A percentile compares a stretch with the other conserved stretches of the same genome.
Conservation (phyloP, 2,329 filamentous ascomycete species). For the Rhynchosporium secalis region DNA sequence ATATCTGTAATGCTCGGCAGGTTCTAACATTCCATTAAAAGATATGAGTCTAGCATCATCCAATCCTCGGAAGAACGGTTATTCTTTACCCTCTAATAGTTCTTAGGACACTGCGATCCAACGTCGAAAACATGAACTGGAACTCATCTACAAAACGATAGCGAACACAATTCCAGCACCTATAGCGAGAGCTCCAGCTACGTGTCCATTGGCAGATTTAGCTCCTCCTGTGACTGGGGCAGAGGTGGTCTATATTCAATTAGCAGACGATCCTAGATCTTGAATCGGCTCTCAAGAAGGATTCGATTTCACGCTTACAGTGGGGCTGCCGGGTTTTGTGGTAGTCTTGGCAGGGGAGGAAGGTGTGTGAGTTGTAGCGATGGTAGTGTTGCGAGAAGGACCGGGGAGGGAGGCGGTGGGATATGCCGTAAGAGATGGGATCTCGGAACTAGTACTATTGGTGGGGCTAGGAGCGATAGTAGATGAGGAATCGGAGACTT, state of each 20-base stretch:
- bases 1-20: no score
- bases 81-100: no score
- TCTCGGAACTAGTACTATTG: no score
- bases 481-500: not conserved
- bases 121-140: not conserved
- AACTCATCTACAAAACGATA: conserved; percentile 1
- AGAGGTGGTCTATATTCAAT: conserved; percentile 7
- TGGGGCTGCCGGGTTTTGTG: conserved; percentile 4
- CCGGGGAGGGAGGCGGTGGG: no score
- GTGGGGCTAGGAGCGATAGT: not conserved
- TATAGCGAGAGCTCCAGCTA: conserved; percentile 7
- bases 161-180: conserved; percentile 8
- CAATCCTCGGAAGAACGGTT: not conserved
- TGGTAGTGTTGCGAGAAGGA: not conserved
- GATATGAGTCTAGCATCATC: not conserved
- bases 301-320: conserved; percentile 4
- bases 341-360: not conserved
- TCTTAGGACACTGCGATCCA: no score
- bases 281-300: not conserved
- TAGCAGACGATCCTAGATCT: not conserved
- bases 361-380: conserved; percentile 1
- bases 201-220: conserved; percentile 3
- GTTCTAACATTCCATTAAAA: no score
- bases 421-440: no score
- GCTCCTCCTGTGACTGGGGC: conserved; percentile 16